Base-by-base conservation (phyloP, 192 early-diverging fungal species). In the Coemansia sp. region DNA sequence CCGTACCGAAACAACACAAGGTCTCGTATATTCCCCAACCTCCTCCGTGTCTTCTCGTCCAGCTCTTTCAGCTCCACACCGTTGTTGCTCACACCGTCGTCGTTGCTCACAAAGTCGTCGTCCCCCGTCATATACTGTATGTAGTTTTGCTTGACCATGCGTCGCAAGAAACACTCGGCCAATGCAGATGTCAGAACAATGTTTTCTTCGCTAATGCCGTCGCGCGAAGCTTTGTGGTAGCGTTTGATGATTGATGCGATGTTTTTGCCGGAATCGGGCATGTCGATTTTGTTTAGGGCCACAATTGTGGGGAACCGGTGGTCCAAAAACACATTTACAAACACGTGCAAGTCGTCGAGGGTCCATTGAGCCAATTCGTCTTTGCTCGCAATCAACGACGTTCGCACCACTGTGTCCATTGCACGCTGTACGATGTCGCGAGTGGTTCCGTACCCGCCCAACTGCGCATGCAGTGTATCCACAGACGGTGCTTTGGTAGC, bases 241-340 rank as follows among this genome's bases (percentile, higher is more conserved):
- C 89, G 88, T 11, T 87, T 67, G 66, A 86, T 80, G 29, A 94
- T 92, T 27, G 86, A 79, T 20, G 88, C 85, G 55, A 94, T 91
- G 68, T 93, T 92, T 68, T 89, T 90, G 69, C 90, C 91, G 1
- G 89, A 76, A 47, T 93, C 92, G 1, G 92, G 85, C 64, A 92
- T 82, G 61, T 94, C 92, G 41, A 94, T 92, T 59, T 94, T 94
- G 81, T 94, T 94, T 29, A 94, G 75, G 3, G 91, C 89, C 38
- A 94, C 85, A 48, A 94, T 65, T 0, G 91, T 94, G 11, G 92
- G 92, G 61, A 94, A 94, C 10, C 91, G 84, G 58, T 84, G 83
- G 39, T 91, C 87, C 60, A 94, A 59, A 65, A 94, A 94, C 19
- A 65, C 83, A 27, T 80, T 67, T 4, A 94, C 89, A 49, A 93